Base-by-base conservation (phyloP, 2,329 filamentous ascomycete species). In the Colletotrichum sp. region DNA sequence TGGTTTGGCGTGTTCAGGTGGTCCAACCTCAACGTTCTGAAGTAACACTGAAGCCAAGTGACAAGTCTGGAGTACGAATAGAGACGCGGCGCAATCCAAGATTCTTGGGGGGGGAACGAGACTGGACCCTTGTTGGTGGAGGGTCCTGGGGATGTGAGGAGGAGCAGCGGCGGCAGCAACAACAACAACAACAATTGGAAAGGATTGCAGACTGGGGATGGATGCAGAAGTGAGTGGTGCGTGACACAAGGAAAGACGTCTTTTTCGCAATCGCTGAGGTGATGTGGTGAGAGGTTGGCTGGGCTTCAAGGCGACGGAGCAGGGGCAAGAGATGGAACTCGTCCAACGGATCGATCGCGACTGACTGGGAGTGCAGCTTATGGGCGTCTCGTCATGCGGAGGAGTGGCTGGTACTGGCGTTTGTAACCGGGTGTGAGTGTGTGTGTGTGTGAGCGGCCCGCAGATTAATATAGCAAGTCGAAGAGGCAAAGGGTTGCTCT, bases 221-320 rank as follows among this genome's bases (percentile, higher is more conserved):
- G 21, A 66, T 65, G 60, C 57, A 68, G 75, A 72, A 81, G 81
- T 76, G 75, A 81, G 82, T 79, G 79, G 78, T 64, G 71, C 72
- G 75, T 77, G 73, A 32, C 75, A 72, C 72, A 57, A 72, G 63
- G 12, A 61, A 70, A 77, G 69, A 78, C 75, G 77, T 77, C 71
- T 68, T 78, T 59, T 71, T 72, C 75, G 77, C 72, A 77, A 77
- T 72, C 24, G 68, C 55, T 77, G 75, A 78, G 71, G 75, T 73
- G 75, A 78, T 75, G 34, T 75, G 43, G 55, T 26, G 61, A 39
- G 55, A 39, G 60, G 28, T 24, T n/a, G 61, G 59, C 52, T 10
- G 48, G 60, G 68, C 26, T 52, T 61, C 61, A 55, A 67, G 55
- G 43, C 18, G 64, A 52, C 7, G 32, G 26, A 70, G 60, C 73